Conservation (phyloP, 345 rosid genomes). For the Eucalyptus sp. region DNA sequence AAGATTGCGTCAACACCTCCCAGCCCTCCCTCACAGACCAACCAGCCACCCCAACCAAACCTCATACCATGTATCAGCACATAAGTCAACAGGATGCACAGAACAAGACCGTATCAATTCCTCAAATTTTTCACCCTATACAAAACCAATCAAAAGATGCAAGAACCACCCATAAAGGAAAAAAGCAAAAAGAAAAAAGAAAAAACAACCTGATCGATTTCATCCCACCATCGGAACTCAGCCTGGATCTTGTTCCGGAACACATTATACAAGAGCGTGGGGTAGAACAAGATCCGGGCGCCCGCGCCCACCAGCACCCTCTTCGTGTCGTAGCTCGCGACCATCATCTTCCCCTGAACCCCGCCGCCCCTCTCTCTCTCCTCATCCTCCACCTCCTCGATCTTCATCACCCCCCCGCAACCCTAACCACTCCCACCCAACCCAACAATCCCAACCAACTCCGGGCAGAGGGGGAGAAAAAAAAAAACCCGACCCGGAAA, state of each 20-base stretch:
- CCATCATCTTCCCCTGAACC: conserved; percentile 3
- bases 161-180: background rate
- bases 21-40: background rate
- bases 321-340: conserved; percentile 23
- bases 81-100: background rate
- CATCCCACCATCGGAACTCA: conserved; percentile 70
- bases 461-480: background rate
- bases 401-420: conserved; percentile 22
- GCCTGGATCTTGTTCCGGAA: conserved; percentile 51
- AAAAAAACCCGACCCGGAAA: no score
- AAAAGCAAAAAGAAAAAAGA: background rate
- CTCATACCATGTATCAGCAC: background rate
- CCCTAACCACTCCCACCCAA: background rate
- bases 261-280: conserved; percentile 51
- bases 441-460: background rate
- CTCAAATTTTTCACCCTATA: conserved; percentile 5
- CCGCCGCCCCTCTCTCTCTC: conserved; percentile 9
- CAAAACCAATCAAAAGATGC: background rate
- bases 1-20: background rate
- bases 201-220: conserved; percentile 39
- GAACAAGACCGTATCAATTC: background rate
- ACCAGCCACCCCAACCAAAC: background rate
- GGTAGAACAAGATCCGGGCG: conserved; percentile 56
- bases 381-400: conserved; percentile 29
- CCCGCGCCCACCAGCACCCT: conserved; percentile 56